Conservation (phyloP, 176 grass and related monocot species). For the Microstegium vimineum region DNA sequence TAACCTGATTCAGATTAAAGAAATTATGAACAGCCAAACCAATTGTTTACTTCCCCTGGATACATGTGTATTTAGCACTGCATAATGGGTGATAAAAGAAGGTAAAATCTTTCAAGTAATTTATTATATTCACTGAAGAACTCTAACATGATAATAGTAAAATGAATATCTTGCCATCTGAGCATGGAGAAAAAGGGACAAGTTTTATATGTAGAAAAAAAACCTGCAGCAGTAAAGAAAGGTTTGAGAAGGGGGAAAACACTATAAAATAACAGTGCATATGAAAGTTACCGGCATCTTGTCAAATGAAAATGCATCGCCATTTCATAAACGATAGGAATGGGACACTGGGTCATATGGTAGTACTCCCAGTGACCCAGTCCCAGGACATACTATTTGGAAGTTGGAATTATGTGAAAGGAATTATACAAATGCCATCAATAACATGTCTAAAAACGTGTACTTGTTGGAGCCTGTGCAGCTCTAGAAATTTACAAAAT, state of each 20-base stretch:
- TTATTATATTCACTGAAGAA: background rate
- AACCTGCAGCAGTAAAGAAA: background rate
- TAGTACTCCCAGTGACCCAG: too few relatives aligned
- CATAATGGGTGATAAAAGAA: background rate
- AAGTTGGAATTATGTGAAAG: background rate
- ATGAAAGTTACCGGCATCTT: background rate
- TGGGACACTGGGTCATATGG: background rate
- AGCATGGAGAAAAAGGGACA: background rate
- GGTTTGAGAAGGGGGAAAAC: background rate
- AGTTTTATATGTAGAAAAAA: background rate
- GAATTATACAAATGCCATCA: background rate
- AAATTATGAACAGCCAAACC: too few relatives aligned
- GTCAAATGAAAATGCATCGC: background rate
- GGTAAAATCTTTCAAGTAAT: background rate
- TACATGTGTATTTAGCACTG: constrained; percentile 6
- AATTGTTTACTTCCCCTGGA: background rate
- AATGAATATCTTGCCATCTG: background rate
- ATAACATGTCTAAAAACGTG: background rate
- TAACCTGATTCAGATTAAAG: too few relatives aligned
- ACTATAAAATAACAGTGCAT: background rate
- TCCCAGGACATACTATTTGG: background rate
- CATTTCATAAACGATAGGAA: background rate
- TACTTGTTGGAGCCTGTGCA: background rate
- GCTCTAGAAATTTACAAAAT: background rate
- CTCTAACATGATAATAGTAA: background rate